These are phyloP conservation scores for Arthroderma sp. DNA, from an alignment of 2,329 filamentous ascomycete species.

Conservation along the genomic window DNA sequence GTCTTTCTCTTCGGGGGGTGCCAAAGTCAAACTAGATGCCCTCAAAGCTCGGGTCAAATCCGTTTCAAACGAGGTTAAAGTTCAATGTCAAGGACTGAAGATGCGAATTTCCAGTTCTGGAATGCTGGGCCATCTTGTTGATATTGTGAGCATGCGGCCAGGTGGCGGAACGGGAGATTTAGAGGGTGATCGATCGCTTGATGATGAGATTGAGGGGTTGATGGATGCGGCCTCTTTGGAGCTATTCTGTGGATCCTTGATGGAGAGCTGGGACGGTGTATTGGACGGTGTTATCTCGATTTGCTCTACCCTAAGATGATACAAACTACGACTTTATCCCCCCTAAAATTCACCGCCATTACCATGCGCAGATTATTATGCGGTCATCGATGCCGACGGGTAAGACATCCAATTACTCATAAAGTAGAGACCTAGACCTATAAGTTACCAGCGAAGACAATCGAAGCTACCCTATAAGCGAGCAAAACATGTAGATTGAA, in stretches of 20 bases:
- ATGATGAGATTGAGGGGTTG: conserved; percentile 24
- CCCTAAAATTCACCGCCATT: neutral
- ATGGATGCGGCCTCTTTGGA: conserved; percentile 31
- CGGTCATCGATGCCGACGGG: too few species aligned
- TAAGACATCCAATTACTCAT: too few species aligned
- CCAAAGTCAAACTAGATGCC: conserved; percentile 25
- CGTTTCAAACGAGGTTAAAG: conserved; percentile 25
- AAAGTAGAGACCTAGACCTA: too few species aligned
- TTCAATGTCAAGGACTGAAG: conserved; percentile 28
- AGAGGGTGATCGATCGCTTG: conserved; percentile 16
- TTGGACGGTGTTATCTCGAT: conserved; percentile 27
- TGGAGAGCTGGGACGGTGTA: conserved; percentile 38
- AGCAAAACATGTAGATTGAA: too few species aligned
- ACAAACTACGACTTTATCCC: neutral
- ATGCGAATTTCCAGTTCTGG: conserved; percentile 29
- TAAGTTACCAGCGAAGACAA: too few species aligned
- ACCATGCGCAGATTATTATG: too few species aligned
- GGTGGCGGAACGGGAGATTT: neutral
- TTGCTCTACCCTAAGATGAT: conserved; percentile 4
- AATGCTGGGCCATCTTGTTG: conserved; percentile 32
- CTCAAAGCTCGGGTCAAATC: conserved; percentile 20
- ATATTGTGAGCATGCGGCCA: conserved; percentile 20
- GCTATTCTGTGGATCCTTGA: conserved; percentile 33
- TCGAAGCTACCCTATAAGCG: too few species aligned
- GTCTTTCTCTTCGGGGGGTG: conserved; percentile 15